These are phyloP conservation scores for Tieghemiomyces parasiticus DNA, from an alignment of 192 early-diverging fungal species.

Conservation along the genomic window DNA sequence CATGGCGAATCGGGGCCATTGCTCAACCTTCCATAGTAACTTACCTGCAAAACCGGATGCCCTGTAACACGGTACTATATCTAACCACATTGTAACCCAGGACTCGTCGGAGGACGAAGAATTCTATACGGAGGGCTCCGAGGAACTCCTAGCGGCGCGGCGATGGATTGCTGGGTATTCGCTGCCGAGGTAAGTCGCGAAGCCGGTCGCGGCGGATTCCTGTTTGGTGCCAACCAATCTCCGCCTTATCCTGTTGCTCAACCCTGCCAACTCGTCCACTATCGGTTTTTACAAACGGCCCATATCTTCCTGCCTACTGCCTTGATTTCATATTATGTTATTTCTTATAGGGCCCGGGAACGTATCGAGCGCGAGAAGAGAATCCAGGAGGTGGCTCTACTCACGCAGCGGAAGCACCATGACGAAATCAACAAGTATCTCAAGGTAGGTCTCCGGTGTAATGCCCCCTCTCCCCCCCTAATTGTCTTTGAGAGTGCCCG, in stretches of 20 bases:
- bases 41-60: too few species aligned
- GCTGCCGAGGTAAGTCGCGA: conserved; percentile 37
- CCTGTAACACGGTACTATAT: too few species aligned
- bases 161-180: conserved; percentile 57
- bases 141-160: conserved; percentile 50
- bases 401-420: conserved; percentile 44
- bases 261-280: too few species aligned
- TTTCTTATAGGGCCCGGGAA: conserved; percentile 34
- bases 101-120: conserved; percentile 20
- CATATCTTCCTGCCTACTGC: too few species aligned
- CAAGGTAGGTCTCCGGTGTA: conserved; percentile 49
- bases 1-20: too few species aligned
- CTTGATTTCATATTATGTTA: not conserved
- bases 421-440: conserved; percentile 55
- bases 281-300: too few species aligned
- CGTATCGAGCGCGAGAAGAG: conserved; percentile 46
- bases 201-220: too few species aligned
- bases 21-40: too few species aligned
- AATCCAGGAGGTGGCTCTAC: conserved; percentile 48
- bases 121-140: conserved; percentile 67
- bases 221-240: too few species aligned
- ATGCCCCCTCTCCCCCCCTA: too few species aligned
- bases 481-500: too few species aligned
- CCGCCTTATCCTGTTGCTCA: too few species aligned
- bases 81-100: conserved; percentile 7